phyloP scores from a whole-genome alignment of 2,329 filamentous ascomycete genomes.

The Camillea tinctor region DNA sequence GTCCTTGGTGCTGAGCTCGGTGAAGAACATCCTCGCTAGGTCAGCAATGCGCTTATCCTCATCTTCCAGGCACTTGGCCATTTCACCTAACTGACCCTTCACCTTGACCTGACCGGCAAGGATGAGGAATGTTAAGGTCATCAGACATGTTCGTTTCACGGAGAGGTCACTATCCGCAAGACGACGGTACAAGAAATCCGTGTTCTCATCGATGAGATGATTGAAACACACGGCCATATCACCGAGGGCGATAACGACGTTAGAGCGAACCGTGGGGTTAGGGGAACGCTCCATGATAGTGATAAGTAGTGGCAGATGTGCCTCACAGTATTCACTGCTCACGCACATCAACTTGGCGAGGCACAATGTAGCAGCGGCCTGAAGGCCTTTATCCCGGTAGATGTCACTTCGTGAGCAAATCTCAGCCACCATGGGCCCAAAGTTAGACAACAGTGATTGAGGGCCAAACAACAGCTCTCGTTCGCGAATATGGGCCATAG shows the following conservation, averaged over 20 bases:
- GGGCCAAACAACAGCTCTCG: conserved; percentile 77
- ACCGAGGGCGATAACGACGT: conserved; percentile 93
- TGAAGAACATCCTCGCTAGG: conserved; percentile 96
- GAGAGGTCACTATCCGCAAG: conserved; percentile 84
- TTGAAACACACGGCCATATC: conserved; percentile 99
- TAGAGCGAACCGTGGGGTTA: conserved; percentile 89
- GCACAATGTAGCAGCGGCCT: conserved; percentile 90
- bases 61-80: conserved; percentile 98
- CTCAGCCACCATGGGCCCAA: conserved; percentile 87
- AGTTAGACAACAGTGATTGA: conserved; percentile 81
- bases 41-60: conserved; percentile 93
- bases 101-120: conserved; percentile 98
- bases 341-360: conserved; percentile 99
- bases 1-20: conserved; percentile 94
- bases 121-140: conserved; percentile 97
- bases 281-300: conserved; percentile 95
- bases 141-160: conserved; percentile 95
- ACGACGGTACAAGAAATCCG: conserved; percentile 92
- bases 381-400: conserved; percentile 85
- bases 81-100: conserved; percentile 96
- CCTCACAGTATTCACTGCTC: conserved; percentile 92
- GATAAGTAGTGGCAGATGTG: conserved; percentile 87
- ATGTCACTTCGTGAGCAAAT: conserved; percentile 93
- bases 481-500: conserved; percentile 80
- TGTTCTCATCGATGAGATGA: conserved; percentile 98